A percentile compares a stretch with the other conserved stretches of the same genome.
Evolutionary conservation across 78 protist genomes (phyloP).

Genomic region (Emiliania huxleyi): DNA sequence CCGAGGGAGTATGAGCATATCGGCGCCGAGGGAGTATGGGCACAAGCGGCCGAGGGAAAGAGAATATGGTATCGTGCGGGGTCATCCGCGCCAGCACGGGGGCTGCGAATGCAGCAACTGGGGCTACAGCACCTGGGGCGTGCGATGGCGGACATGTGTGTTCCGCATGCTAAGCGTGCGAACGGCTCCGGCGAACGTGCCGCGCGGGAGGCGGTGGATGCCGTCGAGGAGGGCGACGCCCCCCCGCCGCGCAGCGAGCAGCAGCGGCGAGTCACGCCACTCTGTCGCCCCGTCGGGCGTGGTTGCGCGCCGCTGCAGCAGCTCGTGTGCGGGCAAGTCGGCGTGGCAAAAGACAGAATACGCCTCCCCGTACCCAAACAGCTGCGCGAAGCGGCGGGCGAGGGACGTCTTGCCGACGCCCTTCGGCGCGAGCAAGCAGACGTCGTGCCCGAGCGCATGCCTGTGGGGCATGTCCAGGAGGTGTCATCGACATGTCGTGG

Average conservation of each 20-base stretch:
- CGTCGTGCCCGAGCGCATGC: conserved; percentile 3
- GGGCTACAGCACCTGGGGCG: too few relatives aligned
- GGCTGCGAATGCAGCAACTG: too few relatives aligned
- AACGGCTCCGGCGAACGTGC: too few relatives aligned
- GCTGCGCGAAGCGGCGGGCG: neutral
- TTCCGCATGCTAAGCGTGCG: too few relatives aligned
- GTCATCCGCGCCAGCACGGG: too few relatives aligned
- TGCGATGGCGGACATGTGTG: too few relatives aligned
- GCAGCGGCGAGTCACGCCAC: conserved; percentile 61
- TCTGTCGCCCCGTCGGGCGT: conserved; percentile 44
- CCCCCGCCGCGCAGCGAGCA: conserved; percentile 58
- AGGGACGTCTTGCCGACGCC: conserved; percentile 54
- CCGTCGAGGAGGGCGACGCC: conserved; percentile 68
- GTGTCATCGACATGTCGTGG: too few relatives aligned
- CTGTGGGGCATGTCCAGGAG: too few relatives aligned
- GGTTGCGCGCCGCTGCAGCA: conserved; percentile 56
- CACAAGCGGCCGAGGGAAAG: too few relatives aligned
- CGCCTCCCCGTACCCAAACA: conserved; percentile 15
- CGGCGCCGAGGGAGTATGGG: too few relatives aligned
- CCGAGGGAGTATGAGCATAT: too few relatives aligned
- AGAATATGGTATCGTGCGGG: too few relatives aligned
- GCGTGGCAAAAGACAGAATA: conserved; percentile 32
- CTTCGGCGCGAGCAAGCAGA: conserved; percentile 40
- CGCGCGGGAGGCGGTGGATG: conserved; percentile 43
- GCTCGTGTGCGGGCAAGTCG: conserved; percentile 65